Base-by-base conservation (phyloP, 495 filamentous ascomycete genomes). In the Podospora pseudocomata region DNA sequence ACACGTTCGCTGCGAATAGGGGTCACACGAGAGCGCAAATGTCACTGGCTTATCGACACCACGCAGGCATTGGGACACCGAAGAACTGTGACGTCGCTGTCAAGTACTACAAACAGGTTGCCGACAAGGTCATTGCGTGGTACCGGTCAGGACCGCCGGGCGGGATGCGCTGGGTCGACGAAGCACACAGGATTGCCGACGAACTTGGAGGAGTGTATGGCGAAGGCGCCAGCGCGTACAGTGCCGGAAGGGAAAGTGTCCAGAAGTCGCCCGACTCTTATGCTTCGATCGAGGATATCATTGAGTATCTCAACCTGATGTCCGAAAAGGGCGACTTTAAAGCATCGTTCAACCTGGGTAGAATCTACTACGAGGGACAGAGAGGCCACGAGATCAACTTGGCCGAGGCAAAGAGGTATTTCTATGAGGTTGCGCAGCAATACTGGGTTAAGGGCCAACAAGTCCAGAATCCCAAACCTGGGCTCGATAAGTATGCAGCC, bases 251-350 rank as follows among this genome's bases (percentile, higher is more conserved):
- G n/a, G 91, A 94, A 75, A 92, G 92, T 0, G 82, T 89, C 68
- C 88, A 89, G 72, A 87, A 88, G 27, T 85, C 87, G 44, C 81
- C 88, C 13, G 87, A 87, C 70, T 88, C 91, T 0, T 88, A 94
- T 66, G 92, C 93, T 2, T 90, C 92, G 16, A 84, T 97, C 59
- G 95, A 97, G 67, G 94, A 98, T 78, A 88, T 98, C 19, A 85
- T 98, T 65, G 95, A 99, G 77, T 99, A 96, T 71, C 81, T 97
- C 72, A 93, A 97, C 76, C 82, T 98, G 63, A 90, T 97, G 88
- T 93, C 93, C 6, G 87, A 92, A 68, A 97, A 97, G 74, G 94
- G 94, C 5, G 93, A 98, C 71, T 85, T 96, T 69, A 95, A 93
- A 73, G 92, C 95, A 3, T 96, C 92, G 0, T 97, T 93, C 76